Base-by-base conservation (phyloP, 495 filamentous ascomycete species). In the Baudoinia panamericana region DNA sequence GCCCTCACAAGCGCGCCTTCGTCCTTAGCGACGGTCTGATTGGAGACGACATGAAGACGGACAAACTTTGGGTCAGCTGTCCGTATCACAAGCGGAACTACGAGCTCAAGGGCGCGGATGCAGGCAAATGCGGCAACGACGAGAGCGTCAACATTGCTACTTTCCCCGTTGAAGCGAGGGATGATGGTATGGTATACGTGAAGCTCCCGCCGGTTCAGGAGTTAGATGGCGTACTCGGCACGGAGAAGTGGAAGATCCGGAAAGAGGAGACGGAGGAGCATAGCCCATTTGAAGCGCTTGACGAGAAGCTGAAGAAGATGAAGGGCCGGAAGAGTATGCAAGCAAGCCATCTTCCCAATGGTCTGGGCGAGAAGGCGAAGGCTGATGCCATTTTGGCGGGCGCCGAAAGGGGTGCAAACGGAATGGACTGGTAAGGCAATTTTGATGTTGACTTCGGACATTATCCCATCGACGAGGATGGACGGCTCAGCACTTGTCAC, bases 21-120 rank as follows among this genome's bases (percentile, higher is more conserved):
- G 80, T 84, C 21, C 71, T 95, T 24, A 80, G 80, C 0, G 88
- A 95, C 56, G 84, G 84, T 4, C 54, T 96, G 1, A 73, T 95
- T 28, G 88, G 88, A n/a, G 79, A 93, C 39, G 63, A 66, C 38
- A 9, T 54, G 22, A 52, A 56, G 24, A 52, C 62, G 42, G 58
- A 63, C 30, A 75, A 80, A 33, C 80, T 84, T 21, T 93, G 80
- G 78, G 76, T 96, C 2, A 82, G 77, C 2, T 96, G 87, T 59
- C 88, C 88, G 2, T 76, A 80, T 59, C 88, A 96, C 65, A 96
- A 96, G 65, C 76, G 82, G 41, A 93, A 94, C 61, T 96, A 80
- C 56, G 74, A 81, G 45, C 74, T 95, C 15, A 69, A 69, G 29
- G 80, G 79, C 30, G 64, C 68, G 42, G 63, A 76, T 44, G 70